These are phyloP conservation scores for Cladobotryum mycophilum DNA, from an alignment of 2,329 filamentous ascomycete species.

Conservation along the genomic window DNA sequence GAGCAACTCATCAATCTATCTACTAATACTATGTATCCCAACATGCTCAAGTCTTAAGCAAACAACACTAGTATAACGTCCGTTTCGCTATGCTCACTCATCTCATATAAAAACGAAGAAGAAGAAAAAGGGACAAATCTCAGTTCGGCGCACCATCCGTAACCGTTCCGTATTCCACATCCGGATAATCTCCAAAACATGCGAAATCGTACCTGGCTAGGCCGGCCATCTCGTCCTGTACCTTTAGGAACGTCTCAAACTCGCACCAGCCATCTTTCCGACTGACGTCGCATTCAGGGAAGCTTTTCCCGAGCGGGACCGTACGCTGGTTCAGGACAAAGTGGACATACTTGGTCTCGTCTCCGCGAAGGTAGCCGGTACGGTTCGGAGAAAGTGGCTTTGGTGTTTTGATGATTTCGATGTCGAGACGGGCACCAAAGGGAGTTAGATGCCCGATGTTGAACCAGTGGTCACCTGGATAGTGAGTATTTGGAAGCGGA, in stretches of 20 bases:
- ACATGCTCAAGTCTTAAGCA: no score
- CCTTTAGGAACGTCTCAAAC: slow-evolving; percentile 57
- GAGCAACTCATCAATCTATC: no score
- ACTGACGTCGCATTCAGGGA: slow-evolving; percentile 54
- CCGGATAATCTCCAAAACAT: slow-evolving; percentile 52
- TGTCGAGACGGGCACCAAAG: slow-evolving; percentile 66
- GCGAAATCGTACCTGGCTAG: slow-evolving; percentile 57
- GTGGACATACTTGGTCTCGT: slow-evolving; percentile 62
- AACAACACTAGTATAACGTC: no score
- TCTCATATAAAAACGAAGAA: no score
- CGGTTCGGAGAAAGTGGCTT: slow-evolving; percentile 53
- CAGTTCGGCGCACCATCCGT: slow-evolving; percentile 31
- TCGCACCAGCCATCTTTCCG: slow-evolving; percentile 74
- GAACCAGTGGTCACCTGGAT: slow-evolving; percentile 55
- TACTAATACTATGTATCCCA: no score
- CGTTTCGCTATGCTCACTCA: no score
- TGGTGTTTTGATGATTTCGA: slow-evolving; percentile 66
- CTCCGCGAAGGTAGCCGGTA: slow-evolving; percentile 44
- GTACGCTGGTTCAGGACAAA: slow-evolving; percentile 71
- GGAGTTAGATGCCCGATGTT: slow-evolving; percentile 63
- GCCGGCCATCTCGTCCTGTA: slow-evolving; percentile 53
- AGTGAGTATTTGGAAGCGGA: slow-evolving; percentile 47
- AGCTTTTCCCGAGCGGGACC: slow-evolving; percentile 60
- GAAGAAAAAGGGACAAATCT: no score
- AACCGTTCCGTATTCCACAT: slow-evolving; percentile 32